phyloP scores from a whole-genome alignment of 768 basidiomycete genomes.

The Trametes cinnabarina region DNA sequence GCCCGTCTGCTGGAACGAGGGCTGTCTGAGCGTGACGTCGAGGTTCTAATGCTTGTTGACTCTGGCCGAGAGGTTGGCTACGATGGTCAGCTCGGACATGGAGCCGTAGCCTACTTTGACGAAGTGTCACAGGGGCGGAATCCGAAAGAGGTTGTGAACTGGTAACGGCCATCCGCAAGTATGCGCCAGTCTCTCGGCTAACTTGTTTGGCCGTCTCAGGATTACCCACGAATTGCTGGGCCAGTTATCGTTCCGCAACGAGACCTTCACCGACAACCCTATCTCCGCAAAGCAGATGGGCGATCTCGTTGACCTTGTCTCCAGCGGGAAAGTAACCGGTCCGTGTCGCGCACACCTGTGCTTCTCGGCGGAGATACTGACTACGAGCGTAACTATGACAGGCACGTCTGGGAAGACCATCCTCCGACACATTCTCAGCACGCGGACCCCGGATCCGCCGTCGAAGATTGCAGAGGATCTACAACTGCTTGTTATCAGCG shows the following conservation, averaged over 20 bases:
- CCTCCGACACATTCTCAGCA: conserved; percentile 65
- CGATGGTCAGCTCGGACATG: conserved; percentile 51
- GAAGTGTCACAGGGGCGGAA: conserved; percentile 55
- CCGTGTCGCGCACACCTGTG: conserved; percentile 5
- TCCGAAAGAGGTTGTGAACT: conserved; percentile 77
- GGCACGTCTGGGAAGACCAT: conserved; percentile 78
- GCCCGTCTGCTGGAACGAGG: conserved; percentile 53
- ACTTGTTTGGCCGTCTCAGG: conserved; percentile 45
- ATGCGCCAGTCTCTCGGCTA: neutral
- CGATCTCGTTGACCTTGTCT: conserved; percentile 74
- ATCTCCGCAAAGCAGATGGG: conserved; percentile 66
- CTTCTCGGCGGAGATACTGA: conserved; percentile 4
- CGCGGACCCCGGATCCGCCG: conserved; percentile 37
- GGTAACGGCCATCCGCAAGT: conserved; percentile 47
- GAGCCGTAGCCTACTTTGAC: conserved; percentile 82
- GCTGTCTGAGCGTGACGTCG: conserved; percentile 62
- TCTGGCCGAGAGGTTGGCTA: conserved; percentile 58
- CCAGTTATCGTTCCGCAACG: conserved; percentile 59
- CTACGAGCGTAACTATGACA: conserved; percentile 28
- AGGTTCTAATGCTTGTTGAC: conserved; percentile 75
- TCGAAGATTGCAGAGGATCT: conserved; percentile 48
- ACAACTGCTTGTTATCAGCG: conserved; percentile 42
- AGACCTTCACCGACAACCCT: conserved; percentile 56
- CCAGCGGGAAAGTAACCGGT: conserved; percentile 69
- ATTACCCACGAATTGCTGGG: conserved; percentile 86